Evolutionary conservation across 305 asterid genomes (phyloP).

Genomic region (Ilex paraguariensis): DNA sequence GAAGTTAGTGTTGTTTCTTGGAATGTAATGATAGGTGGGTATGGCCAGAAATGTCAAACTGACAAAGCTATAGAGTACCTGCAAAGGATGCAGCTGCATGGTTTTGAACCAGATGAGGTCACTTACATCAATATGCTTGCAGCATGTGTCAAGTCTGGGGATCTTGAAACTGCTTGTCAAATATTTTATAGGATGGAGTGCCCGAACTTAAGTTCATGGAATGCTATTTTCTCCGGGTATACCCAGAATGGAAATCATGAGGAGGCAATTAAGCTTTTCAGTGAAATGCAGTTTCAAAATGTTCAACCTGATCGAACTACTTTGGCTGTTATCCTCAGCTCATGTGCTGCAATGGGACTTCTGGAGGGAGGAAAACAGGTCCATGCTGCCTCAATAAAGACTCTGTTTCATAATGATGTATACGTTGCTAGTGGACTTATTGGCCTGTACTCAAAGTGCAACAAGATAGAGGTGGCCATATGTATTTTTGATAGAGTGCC

Average conservation of each 20-base stretch:
- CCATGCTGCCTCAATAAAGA: slow-evolving; percentile 53
- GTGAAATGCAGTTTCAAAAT: slow-evolving; percentile 64
- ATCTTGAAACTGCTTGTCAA: slow-evolving; percentile 43
- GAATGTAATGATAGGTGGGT: slow-evolving; percentile 85
- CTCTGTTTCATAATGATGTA: slow-evolving; percentile 35
- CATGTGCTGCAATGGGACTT: slow-evolving; percentile 50
- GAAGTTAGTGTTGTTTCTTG: slow-evolving; percentile 69
- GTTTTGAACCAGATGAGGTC: slow-evolving; percentile 69
- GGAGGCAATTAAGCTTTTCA: slow-evolving; percentile 57
- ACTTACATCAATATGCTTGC: slow-evolving; percentile 60
- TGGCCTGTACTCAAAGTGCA: slow-evolving; percentile 64
- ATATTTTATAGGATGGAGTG: slow-evolving; percentile 49
- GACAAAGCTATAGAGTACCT: slow-evolving; percentile 44
- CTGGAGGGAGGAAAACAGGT: slow-evolving; percentile 70
- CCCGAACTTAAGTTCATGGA: slow-evolving; percentile 73
- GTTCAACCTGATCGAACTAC: slow-evolving; percentile 64
- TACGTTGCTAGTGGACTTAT: slow-evolving; percentile 67
- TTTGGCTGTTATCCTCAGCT: slow-evolving; percentile 61
- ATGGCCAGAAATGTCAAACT: slow-evolving; percentile 42
- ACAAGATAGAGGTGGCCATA: slow-evolving; percentile 43
- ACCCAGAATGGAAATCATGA: slow-evolving; percentile 47
- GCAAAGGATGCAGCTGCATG: slow-evolving; percentile 51
- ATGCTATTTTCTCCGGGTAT: slow-evolving; percentile 69
- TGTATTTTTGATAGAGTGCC: slow-evolving; percentile 44
- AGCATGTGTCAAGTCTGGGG: slow-evolving; percentile 65